Conservation (phyloP, 257 asterid species). For the Nicotiana otophora region DNA sequence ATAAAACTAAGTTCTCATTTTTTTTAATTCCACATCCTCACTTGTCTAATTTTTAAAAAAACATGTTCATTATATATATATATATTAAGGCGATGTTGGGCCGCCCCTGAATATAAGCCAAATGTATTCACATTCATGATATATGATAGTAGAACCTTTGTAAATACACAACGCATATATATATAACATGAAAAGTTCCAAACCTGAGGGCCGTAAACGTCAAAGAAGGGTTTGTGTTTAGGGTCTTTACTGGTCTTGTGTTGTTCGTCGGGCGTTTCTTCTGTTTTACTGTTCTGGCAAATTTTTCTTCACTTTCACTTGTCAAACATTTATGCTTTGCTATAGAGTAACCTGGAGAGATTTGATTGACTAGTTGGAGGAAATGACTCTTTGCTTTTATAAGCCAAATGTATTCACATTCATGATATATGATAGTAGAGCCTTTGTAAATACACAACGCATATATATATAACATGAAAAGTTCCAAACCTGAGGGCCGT, state of each 20-base stretch:
- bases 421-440: not conserved
- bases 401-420: not conserved
- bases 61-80: too few species aligned
- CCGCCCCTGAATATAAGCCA: not conserved
- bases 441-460: not conserved
- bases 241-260: slow-evolving; percentile 22
- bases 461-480: not conserved
- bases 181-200: not conserved
- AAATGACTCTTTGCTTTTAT: too few species aligned
- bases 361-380: too few species aligned
- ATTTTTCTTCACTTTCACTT: slow-evolving; percentile 20
- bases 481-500: slow-evolving; percentile 66
- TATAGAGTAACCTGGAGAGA: too few species aligned
- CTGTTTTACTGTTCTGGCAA: slow-evolving; percentile 28
- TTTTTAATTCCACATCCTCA: too few species aligned
- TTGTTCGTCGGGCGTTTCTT: slow-evolving; percentile 26
- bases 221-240: slow-evolving; percentile 47
- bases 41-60: not conserved
- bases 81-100: too few species aligned
- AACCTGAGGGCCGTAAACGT: slow-evolving; percentile 85
- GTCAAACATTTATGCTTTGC: too few species aligned
- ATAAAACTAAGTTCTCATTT: too few species aligned
- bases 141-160: not conserved
- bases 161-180: not conserved
- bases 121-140: not conserved